phyloP scores from a whole-genome alignment of 2,329 filamentous ascomycete species.

The Fusarium albidum region DNA sequence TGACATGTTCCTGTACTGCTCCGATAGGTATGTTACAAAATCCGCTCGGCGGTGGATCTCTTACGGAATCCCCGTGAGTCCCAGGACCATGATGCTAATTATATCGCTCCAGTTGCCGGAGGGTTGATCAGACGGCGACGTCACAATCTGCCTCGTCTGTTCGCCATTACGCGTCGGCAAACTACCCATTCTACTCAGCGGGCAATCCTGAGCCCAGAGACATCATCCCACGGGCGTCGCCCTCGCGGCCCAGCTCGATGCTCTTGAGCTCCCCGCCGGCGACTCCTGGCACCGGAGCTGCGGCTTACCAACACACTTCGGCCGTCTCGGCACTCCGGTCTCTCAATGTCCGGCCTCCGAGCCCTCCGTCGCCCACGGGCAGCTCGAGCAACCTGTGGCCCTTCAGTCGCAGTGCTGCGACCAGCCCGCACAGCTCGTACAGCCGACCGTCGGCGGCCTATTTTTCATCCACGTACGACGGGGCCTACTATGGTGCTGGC shows the following conservation, averaged over 20 bases:
- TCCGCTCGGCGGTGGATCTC: constrained; percentile 25
- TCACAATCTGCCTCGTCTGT: constrained; percentile 40
- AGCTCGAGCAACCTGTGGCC: constrained; percentile 60
- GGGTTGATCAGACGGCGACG: constrained; percentile 57
- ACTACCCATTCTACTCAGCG: constrained; percentile 55
- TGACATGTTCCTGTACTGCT: constrained; percentile 68
- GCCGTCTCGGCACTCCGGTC: constrained; percentile 65
- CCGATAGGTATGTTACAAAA: constrained; percentile 62
- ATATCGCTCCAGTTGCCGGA: constrained; percentile 56
- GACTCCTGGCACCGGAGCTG: constrained; percentile 49
- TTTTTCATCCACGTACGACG: constrained; percentile 64
- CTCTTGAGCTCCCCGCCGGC: constrained; percentile 62
- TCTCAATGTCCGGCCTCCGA: constrained; percentile 61
- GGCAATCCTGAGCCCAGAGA: constrained; percentile 63
- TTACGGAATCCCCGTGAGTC: constrained; percentile 13
- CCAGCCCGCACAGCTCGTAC: constrained; percentile 63
- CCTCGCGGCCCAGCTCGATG: constrained; percentile 65
- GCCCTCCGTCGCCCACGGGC: constrained; percentile 62
- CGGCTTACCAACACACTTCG: constrained; percentile 53
- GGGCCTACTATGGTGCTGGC: constrained; percentile 44
- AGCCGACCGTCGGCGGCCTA: constrained; percentile 50
- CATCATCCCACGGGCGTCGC: constrained; percentile 70
- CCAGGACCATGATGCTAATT: constrained; percentile 31
- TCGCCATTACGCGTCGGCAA: constrained; percentile 45
- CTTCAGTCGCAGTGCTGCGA: constrained; percentile 59